A percentile compares a stretch with the other conserved stretches of the same genome.
These are phyloP conservation scores for Clitocybe nebularis DNA, from an alignment of 1,284 basidiomycete species.

Conservation along the genomic window DNA sequence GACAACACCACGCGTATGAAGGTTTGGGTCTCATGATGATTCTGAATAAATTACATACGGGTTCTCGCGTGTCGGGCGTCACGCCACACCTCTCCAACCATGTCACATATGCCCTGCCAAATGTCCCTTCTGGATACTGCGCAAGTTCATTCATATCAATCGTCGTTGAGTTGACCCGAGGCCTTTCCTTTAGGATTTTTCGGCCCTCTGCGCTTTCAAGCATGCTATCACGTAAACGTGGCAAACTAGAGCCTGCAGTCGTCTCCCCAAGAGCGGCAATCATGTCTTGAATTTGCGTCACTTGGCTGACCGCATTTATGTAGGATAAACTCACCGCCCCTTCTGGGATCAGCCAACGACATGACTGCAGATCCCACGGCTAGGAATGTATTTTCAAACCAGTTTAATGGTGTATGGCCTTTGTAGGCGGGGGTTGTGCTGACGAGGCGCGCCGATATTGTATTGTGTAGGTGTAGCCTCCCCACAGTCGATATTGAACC, in stretches of 20 bases:
- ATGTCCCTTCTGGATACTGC: slow-evolving; percentile 72
- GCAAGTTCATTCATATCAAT: slow-evolving; percentile 72
- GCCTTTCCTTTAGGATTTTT: slow-evolving; percentile 79
- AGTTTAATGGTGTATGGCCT: slow-evolving; percentile 80
- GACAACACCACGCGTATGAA: slow-evolving; percentile 8
- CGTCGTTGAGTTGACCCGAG: slow-evolving; percentile 76
- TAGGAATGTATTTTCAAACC: slow-evolving; percentile 81
- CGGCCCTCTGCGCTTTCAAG: slow-evolving; percentile 77
- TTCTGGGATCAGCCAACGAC: slow-evolving; percentile 77
- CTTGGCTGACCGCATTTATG: slow-evolving; percentile 3
- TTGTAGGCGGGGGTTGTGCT: slow-evolving; percentile 52
- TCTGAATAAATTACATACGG: slow-evolving; percentile 49
- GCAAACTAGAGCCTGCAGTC: slow-evolving; percentile 81
- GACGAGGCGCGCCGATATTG: slow-evolving; percentile 23
- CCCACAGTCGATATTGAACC: neutral
- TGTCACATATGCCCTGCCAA: slow-evolving; percentile 85
- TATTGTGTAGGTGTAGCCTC: neutral
- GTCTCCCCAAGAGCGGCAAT: slow-evolving; percentile 91
- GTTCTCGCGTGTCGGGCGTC: slow-evolving; percentile 93
- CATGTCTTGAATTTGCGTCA: slow-evolving; percentile 61
- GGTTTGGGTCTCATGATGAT: slow-evolving; percentile 1
- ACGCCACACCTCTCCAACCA: slow-evolving; percentile 91
- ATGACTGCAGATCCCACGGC: slow-evolving; percentile 85
- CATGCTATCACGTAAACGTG: slow-evolving; percentile 78
- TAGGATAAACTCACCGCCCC: slow-evolving; percentile 68